Percentiles rank a stretch among this genome's conserved stretches.
Evolutionary conservation across 768 basidiomycete genomes (phyloP).

Genomic region (Russula olivacea): DNA sequence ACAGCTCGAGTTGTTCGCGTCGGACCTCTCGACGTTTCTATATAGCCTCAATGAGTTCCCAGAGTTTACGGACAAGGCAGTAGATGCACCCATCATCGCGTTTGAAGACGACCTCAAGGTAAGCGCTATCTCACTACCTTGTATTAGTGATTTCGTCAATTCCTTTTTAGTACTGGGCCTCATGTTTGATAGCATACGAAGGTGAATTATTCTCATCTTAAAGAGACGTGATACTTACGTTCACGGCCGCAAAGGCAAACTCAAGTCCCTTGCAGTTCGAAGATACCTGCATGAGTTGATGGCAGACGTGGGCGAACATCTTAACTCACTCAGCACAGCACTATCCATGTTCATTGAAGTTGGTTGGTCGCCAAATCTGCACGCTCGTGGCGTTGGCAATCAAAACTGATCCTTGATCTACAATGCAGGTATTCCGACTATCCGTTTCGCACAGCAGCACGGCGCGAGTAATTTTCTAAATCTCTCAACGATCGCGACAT

Average conservation of each 20-base stretch:
- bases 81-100: conserved; percentile 57
- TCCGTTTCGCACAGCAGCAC: conserved; percentile 70
- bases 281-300: conserved; percentile 68
- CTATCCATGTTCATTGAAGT: conserved; percentile 71
- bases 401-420: not conserved
- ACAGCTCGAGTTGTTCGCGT: conserved; percentile 56
- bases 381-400: not conserved
- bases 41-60: conserved; percentile 73
- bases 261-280: conserved; percentile 66
- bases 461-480: conserved; percentile 67
- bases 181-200: conserved; percentile 58
- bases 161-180: conserved; percentile 59
- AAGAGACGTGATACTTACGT: conserved; percentile 1
- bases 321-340: conserved; percentile 59
- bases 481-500: conserved; percentile 70
- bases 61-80: conserved; percentile 68
- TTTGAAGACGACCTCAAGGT: conserved; percentile 70
- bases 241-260: conserved; percentile 46
- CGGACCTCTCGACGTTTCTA: conserved; percentile 60
- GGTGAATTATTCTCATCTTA: conserved; percentile 35
- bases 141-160: conserved; percentile 1
- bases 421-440: conserved; percentile 59
- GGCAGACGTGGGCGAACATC: conserved; percentile 66
- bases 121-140: conserved; percentile 1
- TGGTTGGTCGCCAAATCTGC: conserved; percentile 40